Conservation (phyloP, 1,139 yeast species). For the Lodderomyces pseudojiufengensis region DNA sequence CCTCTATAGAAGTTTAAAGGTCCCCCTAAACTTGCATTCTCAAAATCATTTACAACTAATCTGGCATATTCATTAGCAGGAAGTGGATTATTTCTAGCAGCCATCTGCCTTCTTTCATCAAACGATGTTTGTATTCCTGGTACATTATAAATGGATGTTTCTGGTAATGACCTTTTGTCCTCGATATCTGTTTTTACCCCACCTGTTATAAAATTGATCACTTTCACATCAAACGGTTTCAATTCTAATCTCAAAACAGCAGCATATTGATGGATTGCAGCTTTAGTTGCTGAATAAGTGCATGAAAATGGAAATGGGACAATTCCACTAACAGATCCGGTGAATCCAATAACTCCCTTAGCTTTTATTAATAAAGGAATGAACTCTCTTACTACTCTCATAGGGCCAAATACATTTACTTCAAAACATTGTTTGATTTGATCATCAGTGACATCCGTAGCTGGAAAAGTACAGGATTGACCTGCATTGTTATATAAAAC, state of each 20-base stretch:
- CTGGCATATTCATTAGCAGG: conserved; percentile 53
- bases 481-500: conserved; percentile 55
- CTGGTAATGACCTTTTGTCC: conserved; percentile 50
- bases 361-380: conserved; percentile 56
- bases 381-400: conserved; percentile 60
- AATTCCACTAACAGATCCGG: conserved; percentile 70
- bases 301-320: conserved; percentile 70
- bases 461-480: conserved; percentile 67
- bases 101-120: conserved; percentile 55
- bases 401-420: conserved; percentile 69
- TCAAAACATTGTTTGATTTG: conserved; percentile 52
- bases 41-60: conserved; percentile 50
- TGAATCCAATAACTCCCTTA: conserved; percentile 68
- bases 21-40: conserved; percentile 36
- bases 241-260: conserved; percentile 59
- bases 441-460: conserved; percentile 61
- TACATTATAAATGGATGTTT: conserved; percentile 49
- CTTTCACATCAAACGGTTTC: conserved; percentile 70
- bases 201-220: conserved; percentile 44
- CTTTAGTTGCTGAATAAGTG: conserved; percentile 67
- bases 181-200: conserved; percentile 66
- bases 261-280: conserved; percentile 72
- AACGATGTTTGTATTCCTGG: conserved; percentile 49
- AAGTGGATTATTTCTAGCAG: conserved; percentile 58
- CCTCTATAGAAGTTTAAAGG: conserved; percentile 54